Evolutionary conservation across 768 basidiomycete genomes (phyloP).

Genomic region (Collybia sordida): DNA sequence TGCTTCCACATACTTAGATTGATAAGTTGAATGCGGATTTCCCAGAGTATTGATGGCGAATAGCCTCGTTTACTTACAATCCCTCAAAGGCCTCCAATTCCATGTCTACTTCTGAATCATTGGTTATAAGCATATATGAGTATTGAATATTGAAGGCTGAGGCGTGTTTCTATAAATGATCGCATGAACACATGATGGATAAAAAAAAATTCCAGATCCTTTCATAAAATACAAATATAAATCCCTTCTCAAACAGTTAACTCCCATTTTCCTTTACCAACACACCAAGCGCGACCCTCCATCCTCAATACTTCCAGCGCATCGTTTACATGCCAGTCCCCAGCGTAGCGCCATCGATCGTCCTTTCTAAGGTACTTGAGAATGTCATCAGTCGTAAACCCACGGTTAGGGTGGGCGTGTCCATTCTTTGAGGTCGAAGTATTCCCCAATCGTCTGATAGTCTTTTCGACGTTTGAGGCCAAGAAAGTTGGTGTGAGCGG

Average conservation of each 20-base stretch:
- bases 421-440: slow-evolving; percentile 6
- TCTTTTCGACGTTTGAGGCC: slow-evolving; percentile 42
- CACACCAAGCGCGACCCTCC: slow-evolving; percentile 35
- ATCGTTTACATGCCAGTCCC: slow-evolving; percentile 63
- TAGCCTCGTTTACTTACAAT: too few species aligned
- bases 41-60: too few species aligned
- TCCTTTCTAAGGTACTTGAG: slow-evolving; percentile 49
- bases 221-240: not conserved
- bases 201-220: too few species aligned
- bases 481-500: slow-evolving; percentile 56
- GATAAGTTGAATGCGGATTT: too few species aligned
- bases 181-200: too few species aligned
- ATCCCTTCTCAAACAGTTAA: slow-evolving; percentile 24
- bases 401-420: slow-evolving; percentile 12
- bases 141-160: too few species aligned
- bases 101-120: too few species aligned
- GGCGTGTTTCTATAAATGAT: too few species aligned
- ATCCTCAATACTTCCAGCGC: slow-evolving; percentile 48
- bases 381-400: slow-evolving; percentile 42
- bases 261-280: slow-evolving; percentile 40
- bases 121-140: too few species aligned
- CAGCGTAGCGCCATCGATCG: slow-evolving; percentile 64
- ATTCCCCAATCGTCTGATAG: slow-evolving; percentile 36
- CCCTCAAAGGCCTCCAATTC: too few species aligned
- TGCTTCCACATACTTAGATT: too few species aligned